Base-by-base conservation (phyloP, 75 land plant genomes). In the Azolla pinnata region DNA sequence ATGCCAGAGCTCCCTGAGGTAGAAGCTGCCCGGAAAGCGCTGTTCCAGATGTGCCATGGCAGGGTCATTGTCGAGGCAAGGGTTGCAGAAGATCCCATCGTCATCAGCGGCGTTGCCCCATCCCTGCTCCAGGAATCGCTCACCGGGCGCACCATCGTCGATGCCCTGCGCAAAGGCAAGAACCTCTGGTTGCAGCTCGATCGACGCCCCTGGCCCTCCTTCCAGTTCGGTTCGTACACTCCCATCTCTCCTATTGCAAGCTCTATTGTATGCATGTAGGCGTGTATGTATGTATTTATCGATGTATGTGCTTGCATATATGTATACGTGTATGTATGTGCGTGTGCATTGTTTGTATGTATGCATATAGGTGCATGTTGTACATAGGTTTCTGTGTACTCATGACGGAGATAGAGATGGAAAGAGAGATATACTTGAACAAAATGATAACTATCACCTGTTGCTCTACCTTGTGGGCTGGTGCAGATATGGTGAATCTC, bases 1-100 rank as follows among this genome's bases (percentile, higher is more conserved):
- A 93, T 93, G 96, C 98, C 98, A 18, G 98, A 93, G 81, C 79
- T 93, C 0, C 96, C 98, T 32, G 98, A 93, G 69, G 96, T 93
- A 51, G 98, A 93, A 54, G 90, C 90, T 56, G 90, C 98, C 46
- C 52, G 96, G 54, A 70, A 87, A 56, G 86, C 90, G 52, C 66
- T 93, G 50, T 66, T 81, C 50, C 84, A 79, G 53, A 74, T 78
- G 56, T 93, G 98, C 70, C 29, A 73, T 0, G 87, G 90, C 8
- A 73, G 68, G 63, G 56, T 32, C 44, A 85, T 92, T 44, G 33
- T 26, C 68, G 63, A 64, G 18, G 75, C 85, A 53, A 35, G 38
- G 2, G 78, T 88, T 25, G 98, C 87, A 33, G 70, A 85, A 42
- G 98, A 92, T 31, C 20, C 72, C 45, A 85, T 80, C 47, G 98